Evolutionary conservation across 2,329 filamentous ascomycete genomes (phyloP).

Genomic region (Alternaria hordeiaustralica): DNA sequence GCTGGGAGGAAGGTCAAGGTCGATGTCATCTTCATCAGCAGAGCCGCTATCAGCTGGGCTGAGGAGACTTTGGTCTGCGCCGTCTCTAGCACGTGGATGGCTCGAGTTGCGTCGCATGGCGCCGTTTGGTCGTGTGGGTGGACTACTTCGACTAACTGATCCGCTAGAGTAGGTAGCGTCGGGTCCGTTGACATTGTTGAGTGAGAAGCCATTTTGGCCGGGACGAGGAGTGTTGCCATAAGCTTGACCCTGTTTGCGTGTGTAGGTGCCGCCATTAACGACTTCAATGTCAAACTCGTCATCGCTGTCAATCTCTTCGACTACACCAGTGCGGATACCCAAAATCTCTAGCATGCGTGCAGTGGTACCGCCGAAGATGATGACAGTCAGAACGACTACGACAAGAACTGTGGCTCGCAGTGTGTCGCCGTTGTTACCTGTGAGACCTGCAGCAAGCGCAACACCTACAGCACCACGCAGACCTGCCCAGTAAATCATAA

Average conservation of each 20-base stretch:
- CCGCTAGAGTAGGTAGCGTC: conserved; percentile 67
- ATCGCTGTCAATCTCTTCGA: conserved; percentile 96
- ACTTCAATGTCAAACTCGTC: conserved; percentile 97
- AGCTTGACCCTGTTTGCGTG: conserved; percentile 77
- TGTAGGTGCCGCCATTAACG: conserved; percentile 71
- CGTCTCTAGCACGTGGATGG: conserved; percentile 55
- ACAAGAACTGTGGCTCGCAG: conserved; percentile 95
- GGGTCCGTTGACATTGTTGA: conserved; percentile 58
- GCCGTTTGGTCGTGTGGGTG: conserved; percentile 49
- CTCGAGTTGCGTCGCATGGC: conserved; percentile 61
- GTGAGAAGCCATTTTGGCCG: conserved; percentile 60
- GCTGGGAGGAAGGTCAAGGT: conserved; percentile 67
- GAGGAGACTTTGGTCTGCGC: conserved; percentile 63
- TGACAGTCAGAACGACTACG: conserved; percentile 95
- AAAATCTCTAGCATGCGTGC: conserved; percentile 97
- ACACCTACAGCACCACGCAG: conserved; percentile 95
- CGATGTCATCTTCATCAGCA: conserved; percentile 60
- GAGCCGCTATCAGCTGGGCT: conserved; percentile 55
- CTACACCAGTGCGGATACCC: conserved; percentile 93
- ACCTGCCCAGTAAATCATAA: conserved; percentile 99
- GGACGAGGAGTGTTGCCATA: conserved; percentile 77
- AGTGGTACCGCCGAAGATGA: conserved; percentile 97
- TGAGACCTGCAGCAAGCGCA: conserved; percentile 86
- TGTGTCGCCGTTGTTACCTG: conserved; percentile 79
- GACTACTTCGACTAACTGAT: conserved; percentile 59